Conservation (phyloP, 345 rosid species). For the Rhodamnia rubescens region DNA sequence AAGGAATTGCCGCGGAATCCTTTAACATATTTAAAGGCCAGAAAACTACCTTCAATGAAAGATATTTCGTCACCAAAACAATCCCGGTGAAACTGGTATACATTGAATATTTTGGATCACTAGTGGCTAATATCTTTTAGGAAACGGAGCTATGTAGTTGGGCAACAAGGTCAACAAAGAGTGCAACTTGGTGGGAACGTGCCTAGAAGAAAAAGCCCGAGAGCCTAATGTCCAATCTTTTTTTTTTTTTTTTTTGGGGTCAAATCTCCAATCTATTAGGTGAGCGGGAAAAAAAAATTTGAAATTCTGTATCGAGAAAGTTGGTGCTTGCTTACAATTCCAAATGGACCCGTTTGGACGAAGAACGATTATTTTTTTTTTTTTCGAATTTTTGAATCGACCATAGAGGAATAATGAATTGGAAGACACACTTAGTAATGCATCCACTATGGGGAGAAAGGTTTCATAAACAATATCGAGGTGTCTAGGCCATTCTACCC, state of each 20-base stretch:
- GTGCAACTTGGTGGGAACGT: not conserved
- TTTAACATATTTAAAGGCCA: too few species aligned
- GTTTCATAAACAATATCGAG: not conserved
- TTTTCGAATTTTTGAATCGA: not conserved
- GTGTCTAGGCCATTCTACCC: not conserved
- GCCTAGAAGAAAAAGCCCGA: rapidly evolving
- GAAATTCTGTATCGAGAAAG: not conserved
- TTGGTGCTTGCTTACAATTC: not conserved
- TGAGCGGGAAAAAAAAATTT: not conserved
- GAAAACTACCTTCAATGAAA: too few species aligned
- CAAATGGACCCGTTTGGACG: rapidly evolving
- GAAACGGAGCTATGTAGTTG: not conserved
- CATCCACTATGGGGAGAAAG: not conserved
- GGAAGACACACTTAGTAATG: not conserved
- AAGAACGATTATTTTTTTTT: not conserved
- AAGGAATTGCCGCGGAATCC: too few species aligned
- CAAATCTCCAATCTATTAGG: not conserved
- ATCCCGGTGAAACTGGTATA: too few species aligned
- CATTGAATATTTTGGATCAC: too few species aligned
- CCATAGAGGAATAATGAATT: not conserved
- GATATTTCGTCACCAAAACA: too few species aligned
- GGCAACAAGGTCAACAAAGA: not conserved
- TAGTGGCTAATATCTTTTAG: not conserved
- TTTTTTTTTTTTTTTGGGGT: too few species aligned
- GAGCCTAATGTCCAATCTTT: not conserved